Evolutionary conservation across 2,329 filamentous ascomycete genomes (phyloP).

Genomic region (Aureobasidium uvarum): DNA sequence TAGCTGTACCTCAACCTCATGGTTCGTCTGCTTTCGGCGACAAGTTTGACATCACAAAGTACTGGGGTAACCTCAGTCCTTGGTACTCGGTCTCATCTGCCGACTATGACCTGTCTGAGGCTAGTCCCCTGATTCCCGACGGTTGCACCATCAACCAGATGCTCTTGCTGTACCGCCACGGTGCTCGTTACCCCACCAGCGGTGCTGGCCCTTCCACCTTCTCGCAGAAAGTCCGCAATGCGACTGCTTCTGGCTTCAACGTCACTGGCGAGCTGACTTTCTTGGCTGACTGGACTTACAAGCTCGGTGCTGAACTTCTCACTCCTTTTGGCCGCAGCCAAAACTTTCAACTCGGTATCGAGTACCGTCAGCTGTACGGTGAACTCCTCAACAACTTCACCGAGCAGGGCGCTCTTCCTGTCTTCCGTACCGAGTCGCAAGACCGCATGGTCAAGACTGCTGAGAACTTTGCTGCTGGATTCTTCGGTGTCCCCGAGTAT

Average conservation of each 20-base stretch:
- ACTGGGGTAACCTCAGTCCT: constrained; percentile 24
- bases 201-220: constrained; percentile 21
- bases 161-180: constrained; percentile 23
- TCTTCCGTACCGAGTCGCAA: constrained; percentile 23
- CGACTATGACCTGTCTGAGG: constrained; percentile 12
- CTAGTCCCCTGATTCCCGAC: constrained; percentile 10
- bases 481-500: constrained; percentile 22
- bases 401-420: constrained; percentile 12
- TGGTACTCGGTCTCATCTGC: constrained; percentile 24
- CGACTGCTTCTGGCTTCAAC: constrained; percentile 16
- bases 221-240: constrained; percentile 11
- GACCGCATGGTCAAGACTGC: constrained; percentile 26
- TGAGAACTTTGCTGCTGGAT: constrained; percentile 24
- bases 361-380: constrained; percentile 24
- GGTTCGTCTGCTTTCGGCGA: constrained; percentile 9
- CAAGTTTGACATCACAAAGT: constrained; percentile 21
- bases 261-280: constrained; percentile 13
- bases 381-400: constrained; percentile 26
- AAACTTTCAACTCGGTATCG: constrained; percentile 23
- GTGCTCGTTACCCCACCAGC: constrained; percentile 26
- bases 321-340: constrained; percentile 23
- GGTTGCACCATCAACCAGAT: constrained; percentile 25
- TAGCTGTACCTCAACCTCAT: constrained; percentile 13
- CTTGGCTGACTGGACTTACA: constrained; percentile 24
- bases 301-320: constrained; percentile 24